Conservation (phyloP, 176 grass and related monocot genomes). For the Elaeis guineensis region DNA sequence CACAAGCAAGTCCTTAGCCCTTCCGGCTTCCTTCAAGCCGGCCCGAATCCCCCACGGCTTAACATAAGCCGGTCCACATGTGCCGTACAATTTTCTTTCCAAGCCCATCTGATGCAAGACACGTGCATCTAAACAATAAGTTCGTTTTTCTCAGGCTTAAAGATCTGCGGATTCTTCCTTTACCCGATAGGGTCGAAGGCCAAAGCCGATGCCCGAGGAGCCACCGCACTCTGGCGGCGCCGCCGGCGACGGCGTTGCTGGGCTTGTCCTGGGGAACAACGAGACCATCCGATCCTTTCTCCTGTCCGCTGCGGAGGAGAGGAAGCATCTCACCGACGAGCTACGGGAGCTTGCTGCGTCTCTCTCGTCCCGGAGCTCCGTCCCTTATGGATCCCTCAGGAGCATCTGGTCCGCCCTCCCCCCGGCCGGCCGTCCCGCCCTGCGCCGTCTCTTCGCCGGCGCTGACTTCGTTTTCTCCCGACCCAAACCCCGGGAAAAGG, state of each 20-base stretch:
- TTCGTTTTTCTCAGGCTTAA: too few relatives aligned
- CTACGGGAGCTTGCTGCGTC: slow-evolving; percentile 30
- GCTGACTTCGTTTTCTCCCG: slow-evolving; percentile 49
- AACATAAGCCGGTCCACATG: too few relatives aligned
- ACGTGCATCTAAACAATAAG: too few relatives aligned
- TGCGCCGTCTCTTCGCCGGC: slow-evolving; percentile 38
- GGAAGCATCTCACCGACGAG: slow-evolving; percentile 21
- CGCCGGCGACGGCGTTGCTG: slow-evolving; percentile 1
- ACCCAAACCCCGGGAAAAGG: slow-evolving; percentile 79
- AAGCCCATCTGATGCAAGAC: too few relatives aligned
- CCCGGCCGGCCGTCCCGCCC: slow-evolving; percentile 38
- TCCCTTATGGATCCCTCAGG: slow-evolving; percentile 50
- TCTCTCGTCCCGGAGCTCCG: slow-evolving; percentile 28
- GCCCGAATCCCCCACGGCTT: too few relatives aligned
- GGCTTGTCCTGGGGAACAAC: slow-evolving; percentile 41
- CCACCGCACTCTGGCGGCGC: neutral
- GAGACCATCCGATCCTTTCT: slow-evolving; percentile 66
- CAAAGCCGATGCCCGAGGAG: slow-evolving; percentile 6
- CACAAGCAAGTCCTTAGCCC: too few relatives aligned
- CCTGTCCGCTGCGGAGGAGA: slow-evolving; percentile 8
- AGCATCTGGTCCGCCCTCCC: slow-evolving; percentile 57
- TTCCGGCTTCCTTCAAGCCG: too few relatives aligned
- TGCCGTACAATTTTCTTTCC: too few relatives aligned
- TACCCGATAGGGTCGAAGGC: neutral
- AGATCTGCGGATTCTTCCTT: too few relatives aligned